Percentiles rank a stretch among this genome's conserved stretches.
phyloP scores from a whole-genome alignment of 2,329 filamentous ascomycete genomes.

The Aspergillus sp. region DNA sequence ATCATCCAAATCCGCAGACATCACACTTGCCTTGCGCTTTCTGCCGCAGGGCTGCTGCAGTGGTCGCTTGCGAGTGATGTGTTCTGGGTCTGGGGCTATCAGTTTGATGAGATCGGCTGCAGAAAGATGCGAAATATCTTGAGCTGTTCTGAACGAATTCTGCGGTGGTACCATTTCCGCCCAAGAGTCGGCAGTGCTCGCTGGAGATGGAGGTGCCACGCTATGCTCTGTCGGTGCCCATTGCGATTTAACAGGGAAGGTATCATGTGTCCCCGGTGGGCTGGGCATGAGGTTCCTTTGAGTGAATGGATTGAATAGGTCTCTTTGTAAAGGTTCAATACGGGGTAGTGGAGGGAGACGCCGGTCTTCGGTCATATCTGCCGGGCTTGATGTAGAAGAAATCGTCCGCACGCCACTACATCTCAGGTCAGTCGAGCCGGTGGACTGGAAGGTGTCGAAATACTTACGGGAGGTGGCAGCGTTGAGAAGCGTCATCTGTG shows the following conservation, averaged over 20 bases:
- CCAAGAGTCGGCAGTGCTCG: slow-evolving; percentile 40
- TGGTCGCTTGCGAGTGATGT: slow-evolving; percentile 40
- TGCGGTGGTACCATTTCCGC: slow-evolving; percentile 33
- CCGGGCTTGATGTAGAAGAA: slow-evolving; percentile 18
- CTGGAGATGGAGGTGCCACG: slow-evolving; percentile 37
- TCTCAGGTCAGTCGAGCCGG: slow-evolving; percentile 12
- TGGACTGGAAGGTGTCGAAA: background rate
- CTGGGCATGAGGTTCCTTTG: slow-evolving; percentile 29
- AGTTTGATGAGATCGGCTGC: slow-evolving; percentile 33
- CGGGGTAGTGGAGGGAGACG: slow-evolving; percentile 39
- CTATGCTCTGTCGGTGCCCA: slow-evolving; percentile 31
- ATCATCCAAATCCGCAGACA: slow-evolving; percentile 34
- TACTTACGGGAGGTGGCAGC: slow-evolving; percentile 39
- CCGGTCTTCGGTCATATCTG: slow-evolving; percentile 34
- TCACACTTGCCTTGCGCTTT: slow-evolving; percentile 38
- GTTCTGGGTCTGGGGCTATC: slow-evolving; percentile 35
- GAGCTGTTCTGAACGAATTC: slow-evolving; percentile 34
- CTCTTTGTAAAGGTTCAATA: slow-evolving; percentile 37
- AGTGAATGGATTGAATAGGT: slow-evolving; percentile 39
- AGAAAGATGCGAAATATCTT: slow-evolving; percentile 26
- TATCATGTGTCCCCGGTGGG: slow-evolving; percentile 34
- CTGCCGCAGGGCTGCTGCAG: slow-evolving; percentile 41
- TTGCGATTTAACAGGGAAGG: slow-evolving; percentile 33
- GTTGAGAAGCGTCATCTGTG: slow-evolving; percentile 29
- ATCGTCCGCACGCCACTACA: slow-evolving; percentile 26